Evolutionary conservation across 1,284 basidiomycete genomes (phyloP), one percentile per base, ranked within the genome.

Genomic region (Sporisorium graminicola): DNA sequence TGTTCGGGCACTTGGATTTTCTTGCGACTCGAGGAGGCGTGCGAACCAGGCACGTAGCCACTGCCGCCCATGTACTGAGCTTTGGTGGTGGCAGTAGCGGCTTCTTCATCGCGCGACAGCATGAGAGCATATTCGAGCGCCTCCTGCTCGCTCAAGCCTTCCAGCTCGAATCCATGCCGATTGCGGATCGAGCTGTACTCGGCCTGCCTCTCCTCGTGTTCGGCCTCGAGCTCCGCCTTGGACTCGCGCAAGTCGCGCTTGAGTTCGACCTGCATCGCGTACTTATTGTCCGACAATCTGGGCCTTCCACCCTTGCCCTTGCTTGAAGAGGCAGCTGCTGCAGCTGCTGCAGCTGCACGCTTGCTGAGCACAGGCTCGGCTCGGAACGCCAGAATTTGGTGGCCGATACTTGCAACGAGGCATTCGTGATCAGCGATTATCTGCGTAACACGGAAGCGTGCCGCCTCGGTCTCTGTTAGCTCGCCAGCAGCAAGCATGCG

Each of bases 81-180:
- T 27, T 72, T 61, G 5, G 1, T 47, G 2, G 27, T 50, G 0
- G 55, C 65, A 18, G 50, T 80, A 5, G 73, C 82, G 63, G 88
- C 87, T 26, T 90, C 90, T 81, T 94, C 92, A 40, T 95, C 93
- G 6, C 92, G 90, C 71, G 92, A 93, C 64, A 95, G 89, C 92
- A 95, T 94, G 58, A 95, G 85, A 0, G 91, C 89, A 80, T 94
- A 94, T 77, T 93, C 92, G 22, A 95, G 87, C 0, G 92, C 92
- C 80, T 93, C 93, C 8, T 87, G 86, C 80, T 95, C 93, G 73
- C 88, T 91, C 50, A 95, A 86, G 0, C 92, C 93, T n/a, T 80
- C 83, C 12, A 94, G 88, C n/a, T 87, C 87, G 24, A 89, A 88
- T 22, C 87, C 14, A 82, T 62, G 54, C 29, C 66, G 43, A 47